Evolutionary conservation across 2,329 filamentous ascomycete species (phyloP).

Genomic region (Talaromyces amestolkiae): DNA sequence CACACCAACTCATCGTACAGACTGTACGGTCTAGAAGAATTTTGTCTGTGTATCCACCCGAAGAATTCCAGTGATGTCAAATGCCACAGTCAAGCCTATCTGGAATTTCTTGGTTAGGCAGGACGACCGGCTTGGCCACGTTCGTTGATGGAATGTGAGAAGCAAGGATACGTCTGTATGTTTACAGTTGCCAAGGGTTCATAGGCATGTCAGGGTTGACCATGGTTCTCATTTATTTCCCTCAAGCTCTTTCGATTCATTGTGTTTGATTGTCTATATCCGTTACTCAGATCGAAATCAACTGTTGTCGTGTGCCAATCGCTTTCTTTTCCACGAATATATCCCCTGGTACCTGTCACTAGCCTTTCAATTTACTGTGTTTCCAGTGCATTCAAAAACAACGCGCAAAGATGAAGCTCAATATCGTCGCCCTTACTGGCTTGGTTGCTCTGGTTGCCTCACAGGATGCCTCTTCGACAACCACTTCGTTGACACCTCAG

Average conservation of each 20-base stretch:
- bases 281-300: not conserved
- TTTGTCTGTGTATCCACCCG: not conserved
- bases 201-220: conserved; percentile 2
- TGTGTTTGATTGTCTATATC: not conserved
- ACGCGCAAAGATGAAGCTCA: conserved; percentile 41
- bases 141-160: conserved; percentile 8
- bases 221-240: not conserved
- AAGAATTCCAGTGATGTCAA: not conserved
- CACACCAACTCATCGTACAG: not conserved
- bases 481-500: conserved; percentile 34
- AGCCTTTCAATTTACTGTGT: not conserved
- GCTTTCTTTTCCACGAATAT: not conserved
- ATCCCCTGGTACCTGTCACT: not conserved
- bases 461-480: conserved; percentile 35
- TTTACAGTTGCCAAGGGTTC: conserved; percentile 8
- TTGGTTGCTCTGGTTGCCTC: conserved; percentile 47
- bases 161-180: not conserved
- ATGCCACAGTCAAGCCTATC: not conserved
- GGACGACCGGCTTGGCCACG: not conserved
- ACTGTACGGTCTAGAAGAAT: not conserved
- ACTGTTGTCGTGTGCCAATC: not conserved
- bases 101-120: not conserved
- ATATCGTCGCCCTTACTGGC: conserved; percentile 43
- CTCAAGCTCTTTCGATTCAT: not conserved
- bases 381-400: not conserved